Percentiles rank a stretch among this genome's conserved stretches.
phyloP scores from a whole-genome alignment of 352 stramenopile genomes.

The Globisporangium spiculum region DNA sequence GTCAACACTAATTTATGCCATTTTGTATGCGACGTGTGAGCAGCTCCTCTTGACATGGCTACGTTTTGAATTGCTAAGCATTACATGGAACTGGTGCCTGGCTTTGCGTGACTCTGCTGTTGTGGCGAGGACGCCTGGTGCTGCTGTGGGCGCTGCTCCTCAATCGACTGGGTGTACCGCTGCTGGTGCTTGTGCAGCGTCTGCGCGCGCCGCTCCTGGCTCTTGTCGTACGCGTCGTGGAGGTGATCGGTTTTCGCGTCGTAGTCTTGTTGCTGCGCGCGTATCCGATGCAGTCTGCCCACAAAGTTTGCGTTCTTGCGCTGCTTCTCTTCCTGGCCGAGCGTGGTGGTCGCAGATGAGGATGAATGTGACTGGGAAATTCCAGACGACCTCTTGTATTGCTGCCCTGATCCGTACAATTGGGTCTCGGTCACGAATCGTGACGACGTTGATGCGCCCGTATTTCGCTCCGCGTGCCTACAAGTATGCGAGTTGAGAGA shows the following conservation, averaged over 20 bases:
- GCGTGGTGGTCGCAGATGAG: slow-evolving; percentile 16
- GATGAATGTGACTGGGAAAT: neutral
- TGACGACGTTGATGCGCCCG: neutral
- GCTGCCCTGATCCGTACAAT: slow-evolving; percentile 33
- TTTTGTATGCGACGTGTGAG: slow-evolving; percentile 12
- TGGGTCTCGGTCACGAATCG: slow-evolving; percentile 42
- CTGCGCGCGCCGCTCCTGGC: slow-evolving; percentile 34
- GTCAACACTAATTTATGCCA: neutral
- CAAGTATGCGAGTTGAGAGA: too few relatives aligned
- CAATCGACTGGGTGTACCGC: slow-evolving; percentile 34
- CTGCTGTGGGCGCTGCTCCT: slow-evolving; percentile 26
- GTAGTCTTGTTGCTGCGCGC: slow-evolving; percentile 36
- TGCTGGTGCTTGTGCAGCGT: slow-evolving; percentile 41
- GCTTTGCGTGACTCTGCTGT: neutral
- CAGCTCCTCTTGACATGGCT: slow-evolving; percentile 8
- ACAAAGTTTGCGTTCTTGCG: slow-evolving; percentile 30
- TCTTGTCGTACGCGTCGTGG: slow-evolving; percentile 25
- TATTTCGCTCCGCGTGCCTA: slow-evolving; percentile 12
- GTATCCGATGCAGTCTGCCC: slow-evolving; percentile 39
- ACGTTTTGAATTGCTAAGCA: slow-evolving; percentile 1
- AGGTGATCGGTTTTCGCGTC: slow-evolving; percentile 23
- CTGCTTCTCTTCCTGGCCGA: slow-evolving; percentile 56
- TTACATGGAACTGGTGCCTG: neutral
- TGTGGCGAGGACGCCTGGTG: neutral
- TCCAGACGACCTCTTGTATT: slow-evolving; percentile 3